A percentile compares a stretch with the other conserved stretches of the same genome.
Evolutionary conservation across 2,329 filamentous ascomycete genomes (phyloP).

Genomic region (Xylaria sp.): DNA sequence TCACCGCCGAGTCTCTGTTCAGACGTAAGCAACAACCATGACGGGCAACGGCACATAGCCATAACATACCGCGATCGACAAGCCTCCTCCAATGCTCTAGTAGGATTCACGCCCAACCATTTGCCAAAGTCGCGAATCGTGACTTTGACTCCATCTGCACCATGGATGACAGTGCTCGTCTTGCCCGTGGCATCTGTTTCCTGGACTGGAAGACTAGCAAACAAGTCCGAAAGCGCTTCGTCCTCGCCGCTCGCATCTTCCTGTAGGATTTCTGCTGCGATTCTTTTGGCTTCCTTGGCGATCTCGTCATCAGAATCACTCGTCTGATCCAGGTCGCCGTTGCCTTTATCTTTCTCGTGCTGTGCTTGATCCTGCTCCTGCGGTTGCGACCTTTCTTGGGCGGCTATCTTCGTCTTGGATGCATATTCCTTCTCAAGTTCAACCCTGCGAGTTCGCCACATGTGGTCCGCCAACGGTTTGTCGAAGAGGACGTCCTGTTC

Average conservation of each 20-base stretch:
- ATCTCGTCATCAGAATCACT: constrained; percentile 41
- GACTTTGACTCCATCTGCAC: constrained; percentile 49
- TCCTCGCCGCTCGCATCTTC: constrained; percentile 50
- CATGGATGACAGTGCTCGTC: constrained; percentile 50
- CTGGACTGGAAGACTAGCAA: constrained; percentile 55
- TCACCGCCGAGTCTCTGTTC: constrained; percentile 62
- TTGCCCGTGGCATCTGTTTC: constrained; percentile 59
- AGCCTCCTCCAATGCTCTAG: constrained; percentile 76
- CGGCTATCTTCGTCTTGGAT: constrained; percentile 39
- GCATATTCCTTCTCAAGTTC: constrained; percentile 58
- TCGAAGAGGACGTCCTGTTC: constrained; percentile 76
- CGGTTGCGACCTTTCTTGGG: constrained; percentile 31
- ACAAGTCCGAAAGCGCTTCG: constrained; percentile 48
- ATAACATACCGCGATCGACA: constrained; percentile 64
- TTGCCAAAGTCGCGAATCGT: constrained; percentile 79
- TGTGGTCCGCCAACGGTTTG: constrained; percentile 55
- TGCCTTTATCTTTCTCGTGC: constrained; percentile 32
- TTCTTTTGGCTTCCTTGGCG: constrained; percentile 51
- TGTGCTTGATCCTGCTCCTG: constrained; percentile 28
- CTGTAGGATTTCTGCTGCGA: constrained; percentile 53
- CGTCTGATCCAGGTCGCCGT: constrained; percentile 26
- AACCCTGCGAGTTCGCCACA: constrained; percentile 58
- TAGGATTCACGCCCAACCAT: constrained; percentile 69
- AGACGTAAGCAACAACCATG: constrained; percentile 12
- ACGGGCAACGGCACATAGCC: background rate